Conservation (phyloP, 495 filamentous ascomycete genomes). For the Neurospora africana region DNA sequence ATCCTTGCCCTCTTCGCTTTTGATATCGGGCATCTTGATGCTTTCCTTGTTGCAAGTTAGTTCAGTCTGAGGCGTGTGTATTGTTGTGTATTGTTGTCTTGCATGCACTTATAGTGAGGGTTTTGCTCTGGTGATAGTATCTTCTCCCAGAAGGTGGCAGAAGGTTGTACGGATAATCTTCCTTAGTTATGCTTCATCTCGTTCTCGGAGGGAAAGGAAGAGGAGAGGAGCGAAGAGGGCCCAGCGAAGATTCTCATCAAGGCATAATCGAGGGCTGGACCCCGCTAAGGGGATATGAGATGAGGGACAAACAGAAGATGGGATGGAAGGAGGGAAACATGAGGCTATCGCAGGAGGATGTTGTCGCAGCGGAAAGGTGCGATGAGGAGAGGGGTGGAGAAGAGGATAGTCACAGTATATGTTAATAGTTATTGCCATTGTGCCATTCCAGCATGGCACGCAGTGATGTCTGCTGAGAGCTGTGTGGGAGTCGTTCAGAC, state of each 20-base stretch:
- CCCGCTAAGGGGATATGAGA: background rate
- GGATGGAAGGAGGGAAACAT: background rate
- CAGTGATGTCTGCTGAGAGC: background rate
- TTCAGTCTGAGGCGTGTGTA: background rate
- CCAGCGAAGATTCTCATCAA: background rate
- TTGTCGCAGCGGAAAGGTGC: background rate
- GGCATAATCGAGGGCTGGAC: background rate
- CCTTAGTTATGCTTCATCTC: background rate
- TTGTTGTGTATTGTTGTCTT: rapidly evolving
- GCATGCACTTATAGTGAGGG: background rate
- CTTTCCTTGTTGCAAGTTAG: background rate
- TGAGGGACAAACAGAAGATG: background rate
- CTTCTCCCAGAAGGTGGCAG: background rate
- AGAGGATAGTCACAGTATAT: background rate
- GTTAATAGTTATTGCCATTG: background rate
- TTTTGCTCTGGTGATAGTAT: background rate
- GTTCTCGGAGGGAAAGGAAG: background rate
- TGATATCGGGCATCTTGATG: background rate
- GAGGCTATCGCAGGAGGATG: background rate
- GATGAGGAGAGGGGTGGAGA: background rate
- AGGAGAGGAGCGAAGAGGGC: background rate
- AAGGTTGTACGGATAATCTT: background rate
- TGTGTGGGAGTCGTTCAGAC: background rate
- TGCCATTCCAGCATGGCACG: background rate
- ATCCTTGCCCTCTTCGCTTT: background rate